Evolutionary conservation across 23 red algal species (phyloP), one percentile per base, ranked within the genome.

Genomic region (Pyropia haitanensis): DNA sequence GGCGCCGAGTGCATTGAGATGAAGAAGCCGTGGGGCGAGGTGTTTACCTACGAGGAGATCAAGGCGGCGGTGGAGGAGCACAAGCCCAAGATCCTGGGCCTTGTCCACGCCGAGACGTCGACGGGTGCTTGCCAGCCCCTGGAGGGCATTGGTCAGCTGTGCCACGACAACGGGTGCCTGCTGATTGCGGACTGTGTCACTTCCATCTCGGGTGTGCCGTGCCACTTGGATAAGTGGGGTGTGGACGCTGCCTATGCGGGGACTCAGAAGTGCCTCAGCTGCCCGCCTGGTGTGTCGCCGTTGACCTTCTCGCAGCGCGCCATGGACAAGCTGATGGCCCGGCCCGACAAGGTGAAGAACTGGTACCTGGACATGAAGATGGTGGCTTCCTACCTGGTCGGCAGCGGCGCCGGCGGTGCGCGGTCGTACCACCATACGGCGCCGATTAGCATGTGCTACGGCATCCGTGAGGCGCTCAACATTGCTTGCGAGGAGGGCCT

Each of bases 321-420:
- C n/a, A 72, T 88, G 73, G 59, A 79, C 22, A 88, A 88, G 64
- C 63, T 88, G 29, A 79, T 79, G 69, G 60, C 48, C 14, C 62
- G 84, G 13, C 49, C 49, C 27, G 75, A 72, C 50, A 78, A 77
- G 63, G 84, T 88, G 17, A 68, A 68, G 48, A 88, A 88, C 64
- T 88, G 84, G 84, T 88, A 88, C 34, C 46, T 88, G 18, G 84
- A 88, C 71, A 88, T 88, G 84, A 88, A 80, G 52, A 51, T 72
- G 62, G 77, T 88, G 25, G 84, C 84, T 3, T 65, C 55, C 19
- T 88, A 88, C 34, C 71, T 88, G 18, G 75, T 80, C 18, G 70
- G 70, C 12, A 46, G 39, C 39, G 73, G 77, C 30, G 73, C 68
- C 46, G 77, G 77, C 18, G 78, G 66, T 19, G 23, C 78, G 17